Conservation (phyloP, 441 rosid genomes). For the Gossypium schwendimanii region DNA sequence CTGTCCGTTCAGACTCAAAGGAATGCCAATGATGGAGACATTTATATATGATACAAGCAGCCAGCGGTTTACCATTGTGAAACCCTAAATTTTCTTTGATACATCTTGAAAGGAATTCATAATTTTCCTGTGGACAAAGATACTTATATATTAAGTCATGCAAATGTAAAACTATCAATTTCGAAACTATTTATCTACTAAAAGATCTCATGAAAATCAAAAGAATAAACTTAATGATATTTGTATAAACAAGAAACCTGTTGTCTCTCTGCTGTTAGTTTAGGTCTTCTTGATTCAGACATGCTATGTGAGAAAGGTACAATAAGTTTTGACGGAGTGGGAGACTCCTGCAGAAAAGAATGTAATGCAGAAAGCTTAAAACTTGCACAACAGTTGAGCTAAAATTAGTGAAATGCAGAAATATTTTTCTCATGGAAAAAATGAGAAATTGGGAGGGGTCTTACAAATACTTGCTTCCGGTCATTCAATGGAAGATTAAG, state of each 20-base stretch:
- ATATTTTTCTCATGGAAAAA: not conserved
- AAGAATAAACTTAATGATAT: conserved; percentile 1
- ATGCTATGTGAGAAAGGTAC: conserved; percentile 62
- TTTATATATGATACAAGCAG: conserved; percentile 84
- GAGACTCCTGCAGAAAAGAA: conserved; percentile 58
- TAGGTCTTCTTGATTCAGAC: conserved; percentile 74
- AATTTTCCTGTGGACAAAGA: conserved; percentile 63
- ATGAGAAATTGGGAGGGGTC: conserved; percentile 17
- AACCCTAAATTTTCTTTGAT: conserved; percentile 85
- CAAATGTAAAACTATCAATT: conserved; percentile 12
- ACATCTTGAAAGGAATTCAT: conserved; percentile 77
- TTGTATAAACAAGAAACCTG: conserved; percentile 44
- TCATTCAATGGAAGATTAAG: conserved; percentile 47
- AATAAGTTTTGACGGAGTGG: conserved; percentile 80
- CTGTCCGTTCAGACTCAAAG: conserved; percentile 86
- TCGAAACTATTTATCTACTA: not conserved
- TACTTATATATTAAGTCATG: conserved; percentile 6
- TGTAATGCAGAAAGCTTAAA: not conserved
- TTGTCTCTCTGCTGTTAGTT: conserved; percentile 75
- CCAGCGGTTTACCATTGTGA: conserved; percentile 71
- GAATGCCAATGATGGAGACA: conserved; percentile 95
- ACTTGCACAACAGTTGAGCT: not conserved
- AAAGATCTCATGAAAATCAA: not conserved
- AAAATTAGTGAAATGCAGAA: conserved; percentile 2
- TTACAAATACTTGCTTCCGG: conserved; percentile 64